A percentile compares a stretch with the other conserved stretches of the same genome.
Evolutionary conservation across 2,329 filamentous ascomycete species (phyloP).

Genomic region (Ilyonectria robusta): DNA sequence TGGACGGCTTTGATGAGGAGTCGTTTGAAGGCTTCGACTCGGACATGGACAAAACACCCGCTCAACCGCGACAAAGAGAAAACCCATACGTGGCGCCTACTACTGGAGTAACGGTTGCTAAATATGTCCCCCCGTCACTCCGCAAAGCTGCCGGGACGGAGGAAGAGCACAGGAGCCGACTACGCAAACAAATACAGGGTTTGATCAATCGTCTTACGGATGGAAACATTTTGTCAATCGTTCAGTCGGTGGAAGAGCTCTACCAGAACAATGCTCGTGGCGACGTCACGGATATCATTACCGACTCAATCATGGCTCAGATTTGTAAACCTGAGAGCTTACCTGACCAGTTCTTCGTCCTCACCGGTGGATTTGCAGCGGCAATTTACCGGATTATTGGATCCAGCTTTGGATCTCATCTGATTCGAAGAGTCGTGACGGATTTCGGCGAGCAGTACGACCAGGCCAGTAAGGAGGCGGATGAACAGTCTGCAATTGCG

Average conservation of each 20-base stretch:
- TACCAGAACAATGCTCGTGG: constrained; percentile 90
- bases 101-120: constrained; percentile 64
- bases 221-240: constrained; percentile 87
- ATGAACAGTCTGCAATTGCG: constrained; percentile 56
- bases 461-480: constrained; percentile 54
- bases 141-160: constrained; percentile 75
- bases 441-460: constrained; percentile 79
- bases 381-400: constrained; percentile 90
- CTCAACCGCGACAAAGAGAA: constrained; percentile 72
- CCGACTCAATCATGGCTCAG: constrained; percentile 83
- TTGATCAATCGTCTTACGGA: constrained; percentile 94
- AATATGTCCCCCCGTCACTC: constrained; percentile 92
- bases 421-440: constrained; percentile 83
- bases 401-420: constrained; percentile 89
- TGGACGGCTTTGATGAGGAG: constrained; percentile 51
- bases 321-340: constrained; percentile 84
- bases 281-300: constrained; percentile 85
- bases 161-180: constrained; percentile 75
- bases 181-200: constrained; percentile 88
- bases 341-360: constrained; percentile 90
- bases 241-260: constrained; percentile 84
- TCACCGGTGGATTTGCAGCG: constrained; percentile 90
- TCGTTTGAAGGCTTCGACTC: constrained; percentile 59
- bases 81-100: constrained; percentile 90
- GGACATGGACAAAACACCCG: constrained; percentile 50